phyloP scores from a whole-genome alignment of 2,329 filamentous ascomycete species.

The Phialophora verrucosa region DNA sequence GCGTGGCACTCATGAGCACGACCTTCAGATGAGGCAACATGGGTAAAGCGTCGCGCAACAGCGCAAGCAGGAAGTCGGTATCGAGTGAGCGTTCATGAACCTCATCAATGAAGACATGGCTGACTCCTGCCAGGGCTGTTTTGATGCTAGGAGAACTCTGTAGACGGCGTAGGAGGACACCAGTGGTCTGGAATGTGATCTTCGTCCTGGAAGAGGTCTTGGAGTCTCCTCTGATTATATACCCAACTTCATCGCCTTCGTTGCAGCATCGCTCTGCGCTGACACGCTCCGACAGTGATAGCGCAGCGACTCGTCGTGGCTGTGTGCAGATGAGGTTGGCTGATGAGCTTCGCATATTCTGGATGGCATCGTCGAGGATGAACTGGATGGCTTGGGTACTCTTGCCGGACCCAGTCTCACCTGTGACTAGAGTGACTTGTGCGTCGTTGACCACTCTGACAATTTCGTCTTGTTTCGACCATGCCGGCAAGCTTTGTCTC shows the following conservation, averaged over 20 bases:
- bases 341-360: conserved; percentile 71
- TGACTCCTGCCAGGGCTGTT: conserved; percentile 83
- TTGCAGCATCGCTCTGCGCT: conserved; percentile 83
- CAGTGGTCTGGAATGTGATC: conserved; percentile 95
- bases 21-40: conserved; percentile 80
- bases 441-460: conserved; percentile 75
- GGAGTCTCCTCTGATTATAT: conserved; percentile 88
- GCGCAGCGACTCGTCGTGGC: conserved; percentile 88
- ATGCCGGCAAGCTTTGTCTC: conserved; percentile 80
- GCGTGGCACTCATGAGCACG: conserved; percentile 93
- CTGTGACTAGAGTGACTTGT: conserved; percentile 94
- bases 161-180: conserved; percentile 86
- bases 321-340: conserved; percentile 96
- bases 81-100: conserved; percentile 95
- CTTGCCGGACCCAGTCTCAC: conserved; percentile 96
- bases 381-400: conserved; percentile 98
- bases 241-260: conserved; percentile 88
- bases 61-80: conserved; percentile 88
- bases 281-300: conserved; percentile 92
- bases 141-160: conserved; percentile 63
- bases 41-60: conserved; percentile 80
- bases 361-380: conserved; percentile 87
- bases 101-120: conserved; percentile 93
- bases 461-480: conserved; percentile 79
- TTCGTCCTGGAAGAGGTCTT: conserved; percentile 76